Evolutionary conservation across 805 yeast genomes (phyloP).

Genomic region (Metschnikowia anglica): DNA sequence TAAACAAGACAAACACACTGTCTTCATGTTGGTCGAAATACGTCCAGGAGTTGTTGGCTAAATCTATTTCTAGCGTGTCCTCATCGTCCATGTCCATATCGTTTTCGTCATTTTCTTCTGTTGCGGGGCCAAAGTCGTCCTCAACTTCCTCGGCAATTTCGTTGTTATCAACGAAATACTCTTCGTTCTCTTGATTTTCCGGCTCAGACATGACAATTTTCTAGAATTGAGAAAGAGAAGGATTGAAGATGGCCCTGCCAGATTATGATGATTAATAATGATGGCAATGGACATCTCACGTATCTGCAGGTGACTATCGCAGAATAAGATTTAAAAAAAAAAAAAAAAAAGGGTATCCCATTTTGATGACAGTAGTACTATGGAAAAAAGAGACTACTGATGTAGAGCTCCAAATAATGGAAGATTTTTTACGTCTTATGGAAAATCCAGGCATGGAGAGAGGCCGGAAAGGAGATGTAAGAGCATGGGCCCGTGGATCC

Average conservation of each 20-base stretch:
- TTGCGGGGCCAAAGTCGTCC: conserved; percentile 32
- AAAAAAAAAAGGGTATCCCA: not conserved
- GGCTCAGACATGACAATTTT: conserved; percentile 15
- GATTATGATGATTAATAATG: conserved; percentile 8
- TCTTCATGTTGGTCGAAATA: conserved; percentile 91
- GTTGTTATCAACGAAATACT: conserved; percentile 30
- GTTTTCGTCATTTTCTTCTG: conserved; percentile 39
- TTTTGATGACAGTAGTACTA: too few relatives aligned
- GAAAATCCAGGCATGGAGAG: too few relatives aligned
- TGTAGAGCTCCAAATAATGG: too few relatives aligned
- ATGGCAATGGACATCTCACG: conserved; percentile 14
- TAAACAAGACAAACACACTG: conserved; percentile 76
- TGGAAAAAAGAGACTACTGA: not conserved
- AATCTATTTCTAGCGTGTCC: conserved; percentile 70
- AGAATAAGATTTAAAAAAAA: not conserved
- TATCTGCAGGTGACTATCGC: conserved; percentile 7
- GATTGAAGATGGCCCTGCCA: too few relatives aligned
- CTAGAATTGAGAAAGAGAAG: not conserved
- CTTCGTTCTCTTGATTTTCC: conserved; percentile 13
- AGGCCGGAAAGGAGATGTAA: too few relatives aligned
- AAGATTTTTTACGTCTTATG: too few relatives aligned
- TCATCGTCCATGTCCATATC: conserved; percentile 37
- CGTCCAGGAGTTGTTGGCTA: conserved; percentile 84
- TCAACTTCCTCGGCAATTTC: conserved; percentile 45
- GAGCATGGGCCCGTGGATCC: too few relatives aligned